These are phyloP conservation scores for Lipomyces kockii DNA, from an alignment of 805 yeast genomes.

Conservation along the genomic window DNA sequence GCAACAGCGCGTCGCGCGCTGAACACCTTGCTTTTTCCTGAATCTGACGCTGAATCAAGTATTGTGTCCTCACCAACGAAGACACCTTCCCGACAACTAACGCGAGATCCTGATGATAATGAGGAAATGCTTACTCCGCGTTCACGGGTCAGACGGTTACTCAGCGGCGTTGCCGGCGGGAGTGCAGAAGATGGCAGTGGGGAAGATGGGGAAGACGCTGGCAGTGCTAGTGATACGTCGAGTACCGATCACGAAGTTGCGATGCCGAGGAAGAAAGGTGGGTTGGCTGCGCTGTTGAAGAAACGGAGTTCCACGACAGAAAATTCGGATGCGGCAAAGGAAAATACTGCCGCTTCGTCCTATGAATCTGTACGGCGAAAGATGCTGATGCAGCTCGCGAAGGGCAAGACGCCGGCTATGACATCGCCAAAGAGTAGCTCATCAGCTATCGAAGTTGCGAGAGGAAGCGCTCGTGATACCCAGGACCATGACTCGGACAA, in stretches of 20 bases:
- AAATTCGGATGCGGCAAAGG: not conserved
- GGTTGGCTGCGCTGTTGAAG: slow-evolving; percentile 5
- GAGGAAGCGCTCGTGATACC: not conserved
- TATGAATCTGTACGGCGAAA: not conserved
- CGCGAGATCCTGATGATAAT: not conserved
- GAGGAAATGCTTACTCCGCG: slow-evolving; percentile 6
- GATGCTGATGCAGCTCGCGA: slow-evolving; percentile 8
- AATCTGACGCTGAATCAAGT: not conserved
- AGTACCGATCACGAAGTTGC: slow-evolving; percentile 4
- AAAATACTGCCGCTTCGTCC: not conserved
- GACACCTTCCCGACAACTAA: not conserved
- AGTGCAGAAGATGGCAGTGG: not conserved
- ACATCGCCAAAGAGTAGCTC: not conserved
- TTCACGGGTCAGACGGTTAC: slow-evolving; percentile 1
- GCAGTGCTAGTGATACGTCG: slow-evolving; percentile 1
- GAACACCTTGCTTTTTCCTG: not conserved
- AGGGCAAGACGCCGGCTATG: not conserved
- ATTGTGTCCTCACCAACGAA: not conserved
- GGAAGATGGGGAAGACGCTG: not conserved
- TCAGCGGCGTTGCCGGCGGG: not conserved
- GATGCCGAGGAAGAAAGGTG: slow-evolving; percentile 6
- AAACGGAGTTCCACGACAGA: not conserved
- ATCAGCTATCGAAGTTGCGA: not conserved
- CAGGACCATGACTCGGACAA: not conserved
- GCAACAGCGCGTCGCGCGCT: not conserved